These are phyloP conservation scores for Nectriaceae sp. DNA, from an alignment of 2,329 filamentous ascomycete genomes.

Conservation along the genomic window DNA sequence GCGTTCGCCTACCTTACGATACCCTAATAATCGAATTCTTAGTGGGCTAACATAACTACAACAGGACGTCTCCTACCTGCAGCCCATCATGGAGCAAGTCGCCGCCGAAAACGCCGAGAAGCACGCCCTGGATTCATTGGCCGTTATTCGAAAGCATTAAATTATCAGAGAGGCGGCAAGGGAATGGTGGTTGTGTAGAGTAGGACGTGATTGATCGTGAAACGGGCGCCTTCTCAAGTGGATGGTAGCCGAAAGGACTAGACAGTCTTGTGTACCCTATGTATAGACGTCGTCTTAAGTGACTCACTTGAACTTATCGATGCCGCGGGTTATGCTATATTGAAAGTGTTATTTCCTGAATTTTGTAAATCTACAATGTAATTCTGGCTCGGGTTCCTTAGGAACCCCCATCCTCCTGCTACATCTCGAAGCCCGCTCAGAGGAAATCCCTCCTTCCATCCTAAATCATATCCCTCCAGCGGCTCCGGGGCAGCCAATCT, in stretches of 20 bases:
- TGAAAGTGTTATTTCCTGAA: constrained; percentile 22
- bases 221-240: constrained; percentile 22
- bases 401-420: background rate
- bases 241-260: constrained; percentile 27
- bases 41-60: too few species aligned
- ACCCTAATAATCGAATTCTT: background rate
- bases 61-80: constrained; percentile 57
- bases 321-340: constrained; percentile 11
- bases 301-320: constrained; percentile 29
- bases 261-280: constrained; percentile 38
- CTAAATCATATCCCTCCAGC: constrained; percentile 2
- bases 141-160: constrained; percentile 53
- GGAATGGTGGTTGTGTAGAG: constrained; percentile 13
- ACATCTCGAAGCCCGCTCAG: too few species aligned
- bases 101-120: constrained; percentile 53
- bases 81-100: constrained; percentile 54
- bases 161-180: constrained; percentile 10
- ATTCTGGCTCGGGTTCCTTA: background rate
- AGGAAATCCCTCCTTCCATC: too few species aligned
- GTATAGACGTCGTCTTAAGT: constrained; percentile 36
- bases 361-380: constrained; percentile 26
- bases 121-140: constrained; percentile 52
- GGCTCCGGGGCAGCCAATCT: constrained; percentile 1
- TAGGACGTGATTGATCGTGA: constrained; percentile 23
- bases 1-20: constrained; percentile 43